These are phyloP conservation scores for Teratosphaeria destructans DNA, from an alignment of 2,329 filamentous ascomycete species.

Conservation along the genomic window DNA sequence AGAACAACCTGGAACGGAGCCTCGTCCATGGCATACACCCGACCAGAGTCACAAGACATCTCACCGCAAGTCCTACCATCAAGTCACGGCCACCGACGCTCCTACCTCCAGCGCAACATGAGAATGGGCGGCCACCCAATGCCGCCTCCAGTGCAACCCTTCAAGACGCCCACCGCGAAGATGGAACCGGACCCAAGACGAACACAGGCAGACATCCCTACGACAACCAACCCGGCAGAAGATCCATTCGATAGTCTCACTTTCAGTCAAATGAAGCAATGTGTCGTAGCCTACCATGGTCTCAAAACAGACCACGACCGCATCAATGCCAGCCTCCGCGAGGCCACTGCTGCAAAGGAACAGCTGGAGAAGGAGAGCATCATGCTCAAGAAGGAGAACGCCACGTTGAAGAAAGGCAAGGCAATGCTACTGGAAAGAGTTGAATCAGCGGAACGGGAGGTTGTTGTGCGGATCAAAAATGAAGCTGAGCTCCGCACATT, in stretches of 20 bases:
- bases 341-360: background rate
- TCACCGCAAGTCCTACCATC: background rate
- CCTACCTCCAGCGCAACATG: background rate
- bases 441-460: background rate
- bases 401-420: background rate
- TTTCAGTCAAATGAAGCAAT: background rate
- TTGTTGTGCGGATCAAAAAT: background rate
- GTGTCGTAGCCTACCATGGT: background rate
- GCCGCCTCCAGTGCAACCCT: background rate
- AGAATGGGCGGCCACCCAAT: background rate
- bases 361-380: background rate
- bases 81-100: background rate
- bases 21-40: background rate
- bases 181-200: background rate
- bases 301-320: background rate
- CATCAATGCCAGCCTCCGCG: background rate
- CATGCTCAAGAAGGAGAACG: background rate
- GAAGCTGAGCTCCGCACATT: background rate
- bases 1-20: background rate
- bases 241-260: background rate
- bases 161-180: background rate
- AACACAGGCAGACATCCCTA: background rate
- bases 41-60: background rate
- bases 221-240: background rate
- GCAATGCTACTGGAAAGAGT: background rate